These are phyloP conservation scores for Tetrapyrgos nigripes DNA, from an alignment of 1,284 basidiomycete genomes.

Conservation along the genomic window DNA sequence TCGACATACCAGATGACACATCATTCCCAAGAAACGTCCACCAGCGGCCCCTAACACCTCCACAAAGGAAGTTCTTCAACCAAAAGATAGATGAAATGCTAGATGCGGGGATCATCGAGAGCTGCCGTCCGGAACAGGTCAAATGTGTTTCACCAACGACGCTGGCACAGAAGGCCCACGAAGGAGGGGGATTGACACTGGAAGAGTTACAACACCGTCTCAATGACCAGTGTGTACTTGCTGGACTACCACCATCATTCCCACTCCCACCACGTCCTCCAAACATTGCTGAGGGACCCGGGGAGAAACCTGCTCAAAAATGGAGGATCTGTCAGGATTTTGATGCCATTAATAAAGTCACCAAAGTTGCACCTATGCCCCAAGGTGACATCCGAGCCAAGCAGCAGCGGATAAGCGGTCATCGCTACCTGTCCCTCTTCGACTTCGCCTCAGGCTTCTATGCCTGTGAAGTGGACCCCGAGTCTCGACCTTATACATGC, in stretches of 20 bases:
- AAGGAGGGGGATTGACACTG: constrained; percentile 29
- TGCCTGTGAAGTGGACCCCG: constrained; percentile 30
- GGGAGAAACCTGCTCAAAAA: no score
- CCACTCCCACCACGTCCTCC: constrained; percentile 17
- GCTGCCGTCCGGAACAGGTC: constrained; percentile 29
- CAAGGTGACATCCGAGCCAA: no score
- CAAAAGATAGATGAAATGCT: constrained; percentile 36
- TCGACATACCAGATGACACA: constrained; percentile 27
- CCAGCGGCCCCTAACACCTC: constrained; percentile 30
- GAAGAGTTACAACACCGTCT: constrained; percentile 33
- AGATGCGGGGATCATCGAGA: constrained; percentile 33
- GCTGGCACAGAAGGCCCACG: constrained; percentile 37
- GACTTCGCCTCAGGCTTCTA: constrained; percentile 47
- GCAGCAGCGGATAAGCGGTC: constrained; percentile 37
- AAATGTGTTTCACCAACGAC: constrained; percentile 35
- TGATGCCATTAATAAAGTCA: constrained; percentile 38
- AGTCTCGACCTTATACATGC: constrained; percentile 37
- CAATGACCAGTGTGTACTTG: constrained; percentile 33
- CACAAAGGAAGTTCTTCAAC: constrained; percentile 26
- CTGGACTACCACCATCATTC: constrained; percentile 24
- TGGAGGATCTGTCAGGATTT: constrained; percentile 46
- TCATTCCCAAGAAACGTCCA: constrained; percentile 27
- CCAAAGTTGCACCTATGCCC: constrained; percentile 40
- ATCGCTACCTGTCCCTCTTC: constrained; percentile 36
- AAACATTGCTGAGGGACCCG: constrained; percentile 1